Evolutionary conservation across 169 alveolate genomes (phyloP), one percentile per base, ranked within the genome.

Genomic region (Babesia bovis): DNA sequence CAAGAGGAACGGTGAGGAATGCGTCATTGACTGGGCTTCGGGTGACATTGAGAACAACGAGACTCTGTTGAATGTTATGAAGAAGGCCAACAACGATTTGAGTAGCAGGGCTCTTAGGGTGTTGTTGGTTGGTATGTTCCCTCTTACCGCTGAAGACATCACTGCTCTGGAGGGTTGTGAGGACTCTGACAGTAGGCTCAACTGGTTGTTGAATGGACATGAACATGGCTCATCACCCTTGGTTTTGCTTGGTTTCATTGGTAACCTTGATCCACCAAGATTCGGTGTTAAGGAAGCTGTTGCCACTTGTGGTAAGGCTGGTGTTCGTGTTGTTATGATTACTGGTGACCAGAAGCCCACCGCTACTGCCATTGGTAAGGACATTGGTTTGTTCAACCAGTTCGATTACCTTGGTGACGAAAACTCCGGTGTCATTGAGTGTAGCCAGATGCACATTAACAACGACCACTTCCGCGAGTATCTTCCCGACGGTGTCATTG

Each of bases 301-400:
- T 23, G 89, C 85, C 58, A 88, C 91, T 19, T 97, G 99, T 58
- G 83, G 93, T 44, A 92, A 78, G 50, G 99, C 99, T 6, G 99
- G 99, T 30, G 97, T 98, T 35, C 95, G 97, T 6, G 99, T 98
- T 15, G 91, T 97, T 53, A 98, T 98, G 99, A 98, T 98, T 50
- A 97, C 99, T n/a, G 99, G 99, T 21, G 99, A 96, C 86, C 98
- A 96, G 90, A 94, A 89, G 72, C 89, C 90, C 10, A 97, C 99
- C 0, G 99, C 99, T 1, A 84, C 92, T 26, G 99, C 99, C 21
- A 95, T 97, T 45, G 98, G 98, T 7, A 87, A 75, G 72, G 93
- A 91, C 58, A 92, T 94, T 38, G 95, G 96, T 17, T 74, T 95
- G 35, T 76, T 91, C 19, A 83, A 81, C 38, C 86, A 72, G 42